Evolutionary conservation across 805 yeast genomes (phyloP), one percentile per base, ranked within the genome.

Genomic region (Schizosaccharomyces octosporus): DNA sequence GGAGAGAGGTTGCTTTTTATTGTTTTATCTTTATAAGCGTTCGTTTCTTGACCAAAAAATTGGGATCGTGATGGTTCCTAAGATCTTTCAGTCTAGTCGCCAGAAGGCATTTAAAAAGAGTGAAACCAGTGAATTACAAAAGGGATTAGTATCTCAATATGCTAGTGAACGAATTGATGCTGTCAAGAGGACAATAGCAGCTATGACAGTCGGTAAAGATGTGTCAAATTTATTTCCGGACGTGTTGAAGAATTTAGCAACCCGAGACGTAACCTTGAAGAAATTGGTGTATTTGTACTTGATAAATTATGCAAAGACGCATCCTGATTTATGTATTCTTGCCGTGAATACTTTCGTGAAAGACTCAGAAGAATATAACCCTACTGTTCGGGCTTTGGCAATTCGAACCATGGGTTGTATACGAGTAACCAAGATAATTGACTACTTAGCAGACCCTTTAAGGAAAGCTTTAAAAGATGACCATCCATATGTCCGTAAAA

Each of bases 321-420:
- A 93, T 70, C 98, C 99, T 0, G 98, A 93, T 73, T 77, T 93
- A 62, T 87, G 95, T 70, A 89, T 93, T 65, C 76, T 93, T 66
- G 99, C 97, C 1, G 97, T 93, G 61, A 93, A 93, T 72, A 93
- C 98, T 1, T 93, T 93, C 77, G 95, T 93, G 31, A 80, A 79
- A 71, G 99, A 93, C 73, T 82, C 95, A 1, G 95, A 87, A 69
- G 97, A 93, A 70, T 95, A 96, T 60, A 93, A 93, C 69, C 99
- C 99, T 1, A 77, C 94, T 67, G 89, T 93, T 31, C 78, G 97
- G 62, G 95, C 97, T 0, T 79, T 93, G 73, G 97, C 99, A 0
- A 89, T 93, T 63, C 80, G 98, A 69, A 93, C 99, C 13, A 93
- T 93, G 99, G 97, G 98, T 0, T 90, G 97, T 74, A 88, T 93